Percentiles rank a stretch among this genome's conserved stretches.
Conservation (phyloP, 768 basidiomycete genomes). For the Filobasidium floriforme region DNA sequence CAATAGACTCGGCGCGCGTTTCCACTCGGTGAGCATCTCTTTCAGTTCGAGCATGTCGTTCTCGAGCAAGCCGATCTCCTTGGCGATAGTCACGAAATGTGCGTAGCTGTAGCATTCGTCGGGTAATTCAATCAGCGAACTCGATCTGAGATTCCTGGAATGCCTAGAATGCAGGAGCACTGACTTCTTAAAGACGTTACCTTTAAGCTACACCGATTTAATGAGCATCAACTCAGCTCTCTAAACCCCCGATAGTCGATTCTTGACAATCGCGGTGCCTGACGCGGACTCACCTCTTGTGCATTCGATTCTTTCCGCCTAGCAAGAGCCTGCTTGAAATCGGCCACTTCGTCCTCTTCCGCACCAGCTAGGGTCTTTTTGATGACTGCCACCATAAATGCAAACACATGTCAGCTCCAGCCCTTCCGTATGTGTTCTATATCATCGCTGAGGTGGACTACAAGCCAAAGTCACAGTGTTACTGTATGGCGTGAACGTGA, state of each 20-base stretch:
- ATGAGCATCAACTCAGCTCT: slow-evolving; percentile 53
- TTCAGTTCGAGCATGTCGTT: slow-evolving; percentile 97
- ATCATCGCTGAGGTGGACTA: too few species aligned
- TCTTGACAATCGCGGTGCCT: background rate
- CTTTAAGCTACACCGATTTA: slow-evolving; percentile 68
- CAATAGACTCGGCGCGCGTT: slow-evolving; percentile 83
- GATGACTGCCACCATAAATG: slow-evolving; percentile 33
- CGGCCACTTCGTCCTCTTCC: slow-evolving; percentile 45
- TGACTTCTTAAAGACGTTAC: slow-evolving; percentile 90
- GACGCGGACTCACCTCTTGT: slow-evolving; percentile 47
- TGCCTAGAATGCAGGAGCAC: slow-evolving; percentile 25
- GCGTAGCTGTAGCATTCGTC: slow-evolving; percentile 63
- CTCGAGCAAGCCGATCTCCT: slow-evolving; percentile 91
- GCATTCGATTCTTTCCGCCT: slow-evolving; percentile 76
- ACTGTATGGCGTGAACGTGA: background rate
- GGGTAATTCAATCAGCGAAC: background rate
- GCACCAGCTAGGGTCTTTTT: slow-evolving; percentile 41
- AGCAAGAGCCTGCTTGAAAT: slow-evolving; percentile 45
- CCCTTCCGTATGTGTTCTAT: too few species aligned
- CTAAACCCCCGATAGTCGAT: background rate
- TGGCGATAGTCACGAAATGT: slow-evolving; percentile 91
- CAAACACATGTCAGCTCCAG: slow-evolving; percentile 2
- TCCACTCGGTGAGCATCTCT: slow-evolving; percentile 88
- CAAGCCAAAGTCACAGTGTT: too few species aligned
- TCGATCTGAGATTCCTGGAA: background rate